Evolutionary conservation across 148 eudicot species (phyloP).

Genomic region (Rhododendron williamsianum): DNA sequence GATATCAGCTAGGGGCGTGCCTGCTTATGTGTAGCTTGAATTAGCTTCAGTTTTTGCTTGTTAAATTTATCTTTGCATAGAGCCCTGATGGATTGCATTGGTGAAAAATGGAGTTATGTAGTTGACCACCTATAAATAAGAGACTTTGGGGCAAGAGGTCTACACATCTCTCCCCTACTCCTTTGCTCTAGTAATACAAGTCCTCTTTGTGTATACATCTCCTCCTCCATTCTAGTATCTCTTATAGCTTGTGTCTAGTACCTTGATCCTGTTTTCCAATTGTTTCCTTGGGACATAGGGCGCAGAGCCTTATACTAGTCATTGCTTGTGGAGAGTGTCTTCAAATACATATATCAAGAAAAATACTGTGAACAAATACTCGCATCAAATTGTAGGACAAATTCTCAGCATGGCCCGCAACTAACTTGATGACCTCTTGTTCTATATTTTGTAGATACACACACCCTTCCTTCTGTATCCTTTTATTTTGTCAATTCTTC

Average conservation of each 20-base stretch:
- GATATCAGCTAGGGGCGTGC: not conserved
- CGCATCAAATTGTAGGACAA: not conserved
- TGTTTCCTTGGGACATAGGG: not conserved
- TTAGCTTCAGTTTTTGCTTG: not conserved
- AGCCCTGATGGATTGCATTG: not conserved
- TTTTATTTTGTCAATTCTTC: not conserved
- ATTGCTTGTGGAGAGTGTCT: not conserved
- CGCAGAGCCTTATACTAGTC: not conserved
- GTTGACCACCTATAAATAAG: not conserved
- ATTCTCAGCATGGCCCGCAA: not conserved
- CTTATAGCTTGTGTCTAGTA: too few species aligned
- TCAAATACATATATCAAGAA: not conserved
- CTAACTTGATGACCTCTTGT: not conserved
- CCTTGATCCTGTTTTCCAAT: too few species aligned
- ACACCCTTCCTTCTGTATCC: not conserved
- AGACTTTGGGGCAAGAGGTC: too few species aligned
- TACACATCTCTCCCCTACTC: too few species aligned
- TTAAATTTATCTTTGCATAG: not conserved
- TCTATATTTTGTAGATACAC: not conserved
- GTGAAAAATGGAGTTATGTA: not conserved
- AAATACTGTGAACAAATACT: not conserved
- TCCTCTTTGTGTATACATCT: too few species aligned
- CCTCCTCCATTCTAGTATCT: too few species aligned
- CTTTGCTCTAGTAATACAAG: too few species aligned
- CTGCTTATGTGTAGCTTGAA: not conserved